phyloP scores from a whole-genome alignment of 2,329 filamentous ascomycete genomes.

The Emmonsiellopsis sp. region DNA sequence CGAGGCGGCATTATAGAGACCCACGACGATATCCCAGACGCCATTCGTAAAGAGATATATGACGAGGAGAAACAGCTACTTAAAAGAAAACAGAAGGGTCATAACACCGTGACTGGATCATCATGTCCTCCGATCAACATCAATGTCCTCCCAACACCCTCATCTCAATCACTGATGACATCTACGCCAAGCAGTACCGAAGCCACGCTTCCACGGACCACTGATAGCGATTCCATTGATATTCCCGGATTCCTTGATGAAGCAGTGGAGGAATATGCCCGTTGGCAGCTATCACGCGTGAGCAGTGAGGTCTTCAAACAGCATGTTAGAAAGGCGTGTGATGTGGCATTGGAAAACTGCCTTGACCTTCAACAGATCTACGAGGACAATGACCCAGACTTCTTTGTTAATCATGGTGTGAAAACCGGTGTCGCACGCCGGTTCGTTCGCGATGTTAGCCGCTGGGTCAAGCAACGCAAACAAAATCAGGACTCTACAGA shows the following conservation, averaged over 20 bases:
- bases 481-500: not conserved
- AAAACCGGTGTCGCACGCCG: constrained; percentile 21
- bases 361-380: constrained; percentile 22
- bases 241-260: constrained; percentile 16
- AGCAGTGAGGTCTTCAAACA: constrained; percentile 10
- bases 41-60: constrained; percentile 24
- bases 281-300: constrained; percentile 18
- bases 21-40: constrained; percentile 23
- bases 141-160: constrained; percentile 17
- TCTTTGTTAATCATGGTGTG: constrained; percentile 22
- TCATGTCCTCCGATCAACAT: constrained; percentile 22
- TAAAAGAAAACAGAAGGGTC: constrained; percentile 15
- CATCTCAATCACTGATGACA: constrained; percentile 6
- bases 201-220: not conserved
- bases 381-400: constrained; percentile 21
- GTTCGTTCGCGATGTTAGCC: constrained; percentile 24
- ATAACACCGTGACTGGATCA: constrained; percentile 10
- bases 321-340: constrained; percentile 17
- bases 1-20: constrained; percentile 15
- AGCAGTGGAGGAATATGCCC: constrained; percentile 17
- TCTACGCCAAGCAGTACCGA: not conserved
- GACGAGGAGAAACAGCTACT: constrained; percentile 21
- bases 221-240: too few species aligned
- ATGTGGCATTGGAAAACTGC: constrained; percentile 15
- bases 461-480: constrained; percentile 4